Conservation (phyloP, 768 basidiomycete species). For the Termitomyces heimii region DNA sequence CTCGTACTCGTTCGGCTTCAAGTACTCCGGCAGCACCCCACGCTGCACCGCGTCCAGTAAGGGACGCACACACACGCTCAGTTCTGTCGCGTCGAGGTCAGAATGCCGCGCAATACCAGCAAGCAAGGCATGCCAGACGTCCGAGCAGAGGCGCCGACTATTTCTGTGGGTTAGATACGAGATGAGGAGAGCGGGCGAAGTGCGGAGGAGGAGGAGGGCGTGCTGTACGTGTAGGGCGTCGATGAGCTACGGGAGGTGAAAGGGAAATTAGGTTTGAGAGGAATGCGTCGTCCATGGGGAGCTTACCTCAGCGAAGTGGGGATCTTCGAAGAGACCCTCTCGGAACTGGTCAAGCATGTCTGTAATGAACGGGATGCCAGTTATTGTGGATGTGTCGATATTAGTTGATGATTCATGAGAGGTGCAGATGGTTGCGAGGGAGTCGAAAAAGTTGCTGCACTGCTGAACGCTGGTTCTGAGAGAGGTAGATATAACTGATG, state of each 20-base stretch:
- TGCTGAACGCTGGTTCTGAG: constrained; percentile 26
- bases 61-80: constrained; percentile 23
- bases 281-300: not conserved
- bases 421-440: not conserved
- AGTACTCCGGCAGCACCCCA: constrained; percentile 34
- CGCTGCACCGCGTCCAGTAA: constrained; percentile 37
- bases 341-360: constrained; percentile 49
- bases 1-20: constrained; percentile 36
- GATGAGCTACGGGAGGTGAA: constrained; percentile 27
- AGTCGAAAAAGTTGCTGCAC: constrained; percentile 13
- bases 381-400: not conserved
- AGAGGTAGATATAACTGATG: constrained; percentile 25
- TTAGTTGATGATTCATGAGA: not conserved
- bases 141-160: constrained; percentile 20
- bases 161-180: constrained; percentile 46
- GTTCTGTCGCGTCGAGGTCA: not conserved
- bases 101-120: not conserved
- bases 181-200: constrained; percentile 39
- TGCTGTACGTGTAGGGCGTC: constrained; percentile 38
- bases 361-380: constrained; percentile 24
- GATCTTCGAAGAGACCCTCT: constrained; percentile 40
- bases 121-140: constrained; percentile 45
- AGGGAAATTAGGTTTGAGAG: not conserved
- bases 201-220: constrained; percentile 30
- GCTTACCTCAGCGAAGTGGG: constrained; percentile 36